Base-by-base conservation (phyloP, 345 rosid species). In the Heritiera fomes region DNA sequence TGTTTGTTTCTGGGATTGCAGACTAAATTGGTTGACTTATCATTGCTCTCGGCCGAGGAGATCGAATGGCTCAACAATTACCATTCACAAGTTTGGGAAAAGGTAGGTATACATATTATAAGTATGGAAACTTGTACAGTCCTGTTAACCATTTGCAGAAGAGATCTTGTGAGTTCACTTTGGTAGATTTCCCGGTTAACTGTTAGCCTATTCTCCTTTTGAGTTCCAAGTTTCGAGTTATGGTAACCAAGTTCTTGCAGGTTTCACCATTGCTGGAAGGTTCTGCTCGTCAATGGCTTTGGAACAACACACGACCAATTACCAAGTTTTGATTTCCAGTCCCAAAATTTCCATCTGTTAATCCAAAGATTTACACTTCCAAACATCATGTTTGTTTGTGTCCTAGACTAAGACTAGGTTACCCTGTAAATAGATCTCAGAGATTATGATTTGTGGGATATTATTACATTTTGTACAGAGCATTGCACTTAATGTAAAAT, bases 21-120 rank as follows among this genome's bases (percentile, higher is more conserved):
- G 98, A 80, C 86, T 13, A 95, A 95, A 82, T 68, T 95, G 90
- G 81, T 95, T 43, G 94, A 92, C 30, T 55, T 87, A 6, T 85
- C 94, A 20, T 83, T 93, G 81, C 92, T 93, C 9, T 88, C 94
- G 6, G 72, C 78, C 4, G 81, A 78, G 23, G 99, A 93, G 85
- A 81, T 91, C 50, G 85, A 88, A 62, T 95, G 99, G 99, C 90
- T 95, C 45, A 88, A 95, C 71, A 75, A 80, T 68, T 95, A 95
- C 89, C 99, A 93, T 79, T 64, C 83, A 2, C 94, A 92, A 85
- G 98, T 93, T 70, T 92, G 99, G 99, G 95, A 89, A 71, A 95
- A 95, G 97, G 99, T 91, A 79, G 82, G 78, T 59, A 50, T 62
- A 53, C 7, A 12, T 68, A 38, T 34, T 12, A 18, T 18, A 8